These are phyloP conservation scores for Aureobasidium sp. DNA, from an alignment of 2,329 filamentous ascomycete species.

Conservation along the genomic window DNA sequence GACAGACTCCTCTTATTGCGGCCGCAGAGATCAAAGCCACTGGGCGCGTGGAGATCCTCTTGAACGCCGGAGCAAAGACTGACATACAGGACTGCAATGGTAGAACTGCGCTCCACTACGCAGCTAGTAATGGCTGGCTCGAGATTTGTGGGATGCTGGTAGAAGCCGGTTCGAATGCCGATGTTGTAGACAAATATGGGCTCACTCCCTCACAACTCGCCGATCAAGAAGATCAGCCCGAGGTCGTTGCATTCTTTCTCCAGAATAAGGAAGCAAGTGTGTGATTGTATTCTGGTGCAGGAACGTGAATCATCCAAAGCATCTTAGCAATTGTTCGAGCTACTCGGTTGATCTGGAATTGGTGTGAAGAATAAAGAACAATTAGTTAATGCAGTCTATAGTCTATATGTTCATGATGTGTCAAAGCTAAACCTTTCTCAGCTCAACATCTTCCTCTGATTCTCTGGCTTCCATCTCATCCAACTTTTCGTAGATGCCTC, in stretches of 20 bases:
- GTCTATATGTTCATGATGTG: neutral
- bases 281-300: too few relatives aligned
- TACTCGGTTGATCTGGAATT: too few relatives aligned
- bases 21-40: neutral
- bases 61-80: neutral
- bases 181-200: neutral
- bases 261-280: too few relatives aligned
- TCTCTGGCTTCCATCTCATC: neutral
- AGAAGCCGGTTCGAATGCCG: neutral
- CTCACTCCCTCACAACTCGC: neutral
- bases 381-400: neutral
- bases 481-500: slow-evolving; percentile 8
- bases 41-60: neutral
- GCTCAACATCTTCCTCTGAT: slow-evolving; percentile 1
- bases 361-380: neutral
- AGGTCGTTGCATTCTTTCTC: neutral
- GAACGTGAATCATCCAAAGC: too few relatives aligned
- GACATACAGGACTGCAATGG: neutral
- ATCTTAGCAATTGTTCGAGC: too few relatives aligned
- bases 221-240: neutral
- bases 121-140: neutral
- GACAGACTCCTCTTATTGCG: neutral
- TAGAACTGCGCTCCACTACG: neutral
- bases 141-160: neutral
- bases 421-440: neutral